These are phyloP conservation scores for Candida incommunis DNA, from an alignment of 805 yeast genomes.

Conservation along the genomic window DNA sequence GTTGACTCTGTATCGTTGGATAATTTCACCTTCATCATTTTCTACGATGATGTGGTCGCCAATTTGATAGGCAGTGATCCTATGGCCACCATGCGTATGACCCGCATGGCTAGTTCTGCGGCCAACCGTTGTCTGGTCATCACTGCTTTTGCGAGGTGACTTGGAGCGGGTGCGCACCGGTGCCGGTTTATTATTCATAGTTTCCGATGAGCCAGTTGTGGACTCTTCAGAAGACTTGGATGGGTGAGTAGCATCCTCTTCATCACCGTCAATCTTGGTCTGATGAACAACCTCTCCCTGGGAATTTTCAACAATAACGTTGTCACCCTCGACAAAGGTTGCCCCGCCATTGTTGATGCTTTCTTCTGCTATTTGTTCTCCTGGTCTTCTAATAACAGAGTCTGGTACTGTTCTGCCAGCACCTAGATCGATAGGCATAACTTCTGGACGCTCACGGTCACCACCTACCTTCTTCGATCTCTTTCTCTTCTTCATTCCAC, in stretches of 20 bases:
- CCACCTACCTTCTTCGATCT: slow-evolving; percentile 5
- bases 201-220: neutral
- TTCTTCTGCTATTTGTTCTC: slow-evolving; percentile 11
- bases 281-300: slow-evolving; percentile 63
- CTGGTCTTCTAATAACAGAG: slow-evolving; percentile 29
- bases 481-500: slow-evolving; percentile 13
- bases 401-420: slow-evolving; percentile 15
- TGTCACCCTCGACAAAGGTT: slow-evolving; percentile 57
- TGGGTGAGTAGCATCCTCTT: neutral
- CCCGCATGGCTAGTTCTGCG: slow-evolving; percentile 1
- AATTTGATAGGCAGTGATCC: slow-evolving; percentile 61
- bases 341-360: slow-evolving; percentile 16
- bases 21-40: slow-evolving; percentile 81
- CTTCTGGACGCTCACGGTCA: slow-evolving; percentile 11
- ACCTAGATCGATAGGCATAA: slow-evolving; percentile 11
- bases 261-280: slow-evolving; percentile 6
- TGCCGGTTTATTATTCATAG: slow-evolving; percentile 6
- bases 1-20: slow-evolving; percentile 68
- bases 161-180: slow-evolving; percentile 15
- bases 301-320: slow-evolving; percentile 64
- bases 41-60: slow-evolving; percentile 73
- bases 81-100: slow-evolving; percentile 10
- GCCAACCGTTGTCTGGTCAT: slow-evolving; percentile 2
- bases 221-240: neutral
- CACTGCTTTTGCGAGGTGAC: neutral